Evolutionary conservation across 176 grass and related monocot species (phyloP), one percentile per base, ranked within the genome.

Genomic region (Chrysopogon serrulatus): DNA sequence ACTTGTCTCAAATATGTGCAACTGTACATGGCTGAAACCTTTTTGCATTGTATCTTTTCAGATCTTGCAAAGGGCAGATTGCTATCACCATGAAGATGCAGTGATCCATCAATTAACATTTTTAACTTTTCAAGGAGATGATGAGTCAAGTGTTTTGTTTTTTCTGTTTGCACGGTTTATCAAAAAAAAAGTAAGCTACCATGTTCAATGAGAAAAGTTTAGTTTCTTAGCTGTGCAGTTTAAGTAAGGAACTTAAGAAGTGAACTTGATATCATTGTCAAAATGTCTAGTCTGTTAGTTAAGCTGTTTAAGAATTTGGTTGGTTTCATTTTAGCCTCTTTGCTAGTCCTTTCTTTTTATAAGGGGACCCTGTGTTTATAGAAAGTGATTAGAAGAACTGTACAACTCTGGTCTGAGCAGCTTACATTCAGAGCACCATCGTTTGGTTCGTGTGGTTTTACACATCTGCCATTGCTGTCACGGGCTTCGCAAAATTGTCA

Each of bases 21-120:
- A 78, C 40, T 63, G 14, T 30, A 76, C 74, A 76, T 59, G 73
- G 34, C 14, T 76, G 51, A 39, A 59, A 76, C 6, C 35, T 39
- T 59, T 76, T 1, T 76, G 10, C 36, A 17, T 77, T 62, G 74
- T 30, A 47, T 79, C 26, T 43, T 65, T 79, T 47, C 60, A 79
- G 77, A 65, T 79, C 60, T 79, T 65, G 41, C 40, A 8, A 79
- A 32, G 26, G 59, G 57, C 1, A 78, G 76, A 45, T 79, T 79
- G 40, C 31, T 13, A 45, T 30, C 40, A 23, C 26, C 77, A 21
- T 79, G 16, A 79, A 79, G 40, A 79, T 45, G 40, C 59, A 44
- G 15, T 79, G 39, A 44, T 23, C 27, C 17, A 45, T 45, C 18
- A 16, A 78, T 63, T 42, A 61, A 78, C 37, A 42, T 79, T 44